A percentile compares a stretch with the other conserved stretches of the same genome.
These are phyloP conservation scores for Aleurites moluccanus DNA, from an alignment of 441 rosid species.

Conservation along the genomic window DNA sequence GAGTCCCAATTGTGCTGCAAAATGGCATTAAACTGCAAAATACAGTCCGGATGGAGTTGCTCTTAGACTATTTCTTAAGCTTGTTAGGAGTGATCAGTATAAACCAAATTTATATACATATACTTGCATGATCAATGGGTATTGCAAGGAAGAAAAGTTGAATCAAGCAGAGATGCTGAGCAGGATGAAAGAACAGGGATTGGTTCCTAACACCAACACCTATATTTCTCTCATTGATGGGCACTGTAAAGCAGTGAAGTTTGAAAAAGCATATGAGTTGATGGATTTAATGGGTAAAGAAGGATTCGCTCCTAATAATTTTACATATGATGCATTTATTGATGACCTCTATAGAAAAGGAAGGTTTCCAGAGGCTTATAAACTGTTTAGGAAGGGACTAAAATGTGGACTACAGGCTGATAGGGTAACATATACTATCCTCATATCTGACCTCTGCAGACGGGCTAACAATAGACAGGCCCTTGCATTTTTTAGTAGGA, in stretches of 20 bases:
- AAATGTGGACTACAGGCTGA: slow-evolving; percentile 61
- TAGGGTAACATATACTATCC: slow-evolving; percentile 76
- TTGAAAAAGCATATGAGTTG: slow-evolving; percentile 67
- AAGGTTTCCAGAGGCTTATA: slow-evolving; percentile 60
- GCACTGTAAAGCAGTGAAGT: slow-evolving; percentile 67
- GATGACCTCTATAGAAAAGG: slow-evolving; percentile 69
- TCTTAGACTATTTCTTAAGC: slow-evolving; percentile 86
- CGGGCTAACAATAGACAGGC: slow-evolving; percentile 45
- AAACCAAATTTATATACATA: slow-evolving; percentile 79
- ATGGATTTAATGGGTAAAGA: slow-evolving; percentile 64
- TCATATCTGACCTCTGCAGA: slow-evolving; percentile 75
- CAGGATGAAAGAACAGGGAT: slow-evolving; percentile 84
- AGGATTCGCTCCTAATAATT: slow-evolving; percentile 62
- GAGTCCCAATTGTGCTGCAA: too few relatives aligned
- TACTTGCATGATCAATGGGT: slow-evolving; percentile 81
- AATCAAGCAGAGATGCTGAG: slow-evolving; percentile 83
- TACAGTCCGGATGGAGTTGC: too few relatives aligned
- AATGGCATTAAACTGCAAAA: too few relatives aligned
- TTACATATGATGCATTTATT: slow-evolving; percentile 56
- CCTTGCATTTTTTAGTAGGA: slow-evolving; percentile 57
- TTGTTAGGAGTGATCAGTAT: slow-evolving; percentile 73
- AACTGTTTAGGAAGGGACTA: slow-evolving; percentile 53
- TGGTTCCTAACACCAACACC: slow-evolving; percentile 66
- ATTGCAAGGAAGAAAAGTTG: slow-evolving; percentile 76
- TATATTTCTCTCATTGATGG: slow-evolving; percentile 73